Percentiles rank a stretch among this genome's conserved stretches.
Conservation (phyloP, 2,329 filamentous ascomycete species). For the Neonectria neomacrospora region DNA sequence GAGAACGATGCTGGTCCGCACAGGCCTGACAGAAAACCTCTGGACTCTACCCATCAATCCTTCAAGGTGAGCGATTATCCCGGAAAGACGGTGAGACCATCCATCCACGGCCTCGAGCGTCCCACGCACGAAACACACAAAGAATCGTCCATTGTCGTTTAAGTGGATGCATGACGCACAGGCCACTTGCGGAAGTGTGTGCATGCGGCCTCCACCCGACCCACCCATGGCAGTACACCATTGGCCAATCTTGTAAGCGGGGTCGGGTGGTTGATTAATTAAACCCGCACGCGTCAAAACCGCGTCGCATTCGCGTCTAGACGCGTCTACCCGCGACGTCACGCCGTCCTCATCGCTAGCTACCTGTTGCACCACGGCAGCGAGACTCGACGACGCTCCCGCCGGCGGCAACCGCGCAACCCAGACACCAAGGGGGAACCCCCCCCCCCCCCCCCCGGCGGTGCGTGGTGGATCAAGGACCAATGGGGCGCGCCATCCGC, state of each 20-base stretch:
- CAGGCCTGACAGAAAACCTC: background rate
- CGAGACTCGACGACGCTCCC: slow-evolving; percentile 4
- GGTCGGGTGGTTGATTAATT: slow-evolving; percentile 10
- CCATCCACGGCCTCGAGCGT: background rate
- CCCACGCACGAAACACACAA: background rate
- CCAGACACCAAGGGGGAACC: background rate
- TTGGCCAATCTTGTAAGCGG: slow-evolving; percentile 30
- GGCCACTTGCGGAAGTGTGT: slow-evolving; percentile 42
- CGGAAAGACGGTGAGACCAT: slow-evolving; percentile 16
- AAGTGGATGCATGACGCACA: slow-evolving; percentile 35
- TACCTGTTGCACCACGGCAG: background rate
- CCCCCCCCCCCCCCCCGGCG: background rate
- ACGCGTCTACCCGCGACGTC: slow-evolving; percentile 27
- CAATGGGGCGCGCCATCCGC: slow-evolving; percentile 7
- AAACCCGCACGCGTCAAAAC: slow-evolving; percentile 20
- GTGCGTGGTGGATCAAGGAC: background rate
- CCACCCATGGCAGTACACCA: slow-evolving; percentile 17
- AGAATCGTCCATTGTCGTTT: slow-evolving; percentile 11
- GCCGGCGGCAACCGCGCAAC: slow-evolving; percentile 23
- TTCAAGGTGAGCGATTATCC: slow-evolving; percentile 8
- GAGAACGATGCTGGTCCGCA: background rate
- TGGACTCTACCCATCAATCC: slow-evolving; percentile 1
- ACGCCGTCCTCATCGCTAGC: background rate
- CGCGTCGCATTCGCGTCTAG: slow-evolving; percentile 17
- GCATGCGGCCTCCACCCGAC: slow-evolving; percentile 32